A percentile compares a stretch with the other conserved stretches of the same genome.
phyloP scores from a whole-genome alignment of 768 basidiomycete species.

The Pleurotus salmoneostramineus region DNA sequence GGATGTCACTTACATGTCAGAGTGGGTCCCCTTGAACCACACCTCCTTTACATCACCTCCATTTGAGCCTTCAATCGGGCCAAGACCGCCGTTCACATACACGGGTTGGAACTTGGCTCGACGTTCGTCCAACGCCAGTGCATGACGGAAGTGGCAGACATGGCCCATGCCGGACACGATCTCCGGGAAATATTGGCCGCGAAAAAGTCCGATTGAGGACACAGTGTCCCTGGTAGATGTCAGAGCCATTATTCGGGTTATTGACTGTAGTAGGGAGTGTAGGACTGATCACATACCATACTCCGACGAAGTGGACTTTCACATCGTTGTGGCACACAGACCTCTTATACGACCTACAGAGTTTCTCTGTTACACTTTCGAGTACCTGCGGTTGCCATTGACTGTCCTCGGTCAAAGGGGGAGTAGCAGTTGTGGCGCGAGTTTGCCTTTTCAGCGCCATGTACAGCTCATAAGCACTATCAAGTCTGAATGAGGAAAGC shows the following conservation, averaged over 20 bases:
- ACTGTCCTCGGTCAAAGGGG: too few species aligned
- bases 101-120: conserved; percentile 30
- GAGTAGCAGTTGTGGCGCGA: too few species aligned
- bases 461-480: background rate
- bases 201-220: conserved; percentile 22
- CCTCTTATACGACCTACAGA: conserved; percentile 16
- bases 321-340: conserved; percentile 20
- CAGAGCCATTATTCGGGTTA: too few species aligned
- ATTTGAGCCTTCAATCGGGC: background rate
- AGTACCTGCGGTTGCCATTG: background rate
- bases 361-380: background rate
- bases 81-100: conserved; percentile 15
- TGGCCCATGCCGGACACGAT: conserved; percentile 20
- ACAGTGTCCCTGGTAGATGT: conserved; percentile 17
- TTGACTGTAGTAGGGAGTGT: too few species aligned
- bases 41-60: conserved; percentile 2
- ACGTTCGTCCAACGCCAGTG: conserved; percentile 9
- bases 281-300: too few species aligned
- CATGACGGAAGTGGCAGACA: conserved; percentile 29
- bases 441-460: background rate
- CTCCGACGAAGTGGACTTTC: conserved; percentile 40
- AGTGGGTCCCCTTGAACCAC: too few species aligned
- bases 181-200: conserved; percentile 3
- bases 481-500: too few species aligned
- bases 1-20: conserved; percentile 19